Percentiles rank a stretch among this genome's conserved stretches.
Conservation (phyloP, 108 stramenopile species). For the Skeletonema grethae region DNA sequence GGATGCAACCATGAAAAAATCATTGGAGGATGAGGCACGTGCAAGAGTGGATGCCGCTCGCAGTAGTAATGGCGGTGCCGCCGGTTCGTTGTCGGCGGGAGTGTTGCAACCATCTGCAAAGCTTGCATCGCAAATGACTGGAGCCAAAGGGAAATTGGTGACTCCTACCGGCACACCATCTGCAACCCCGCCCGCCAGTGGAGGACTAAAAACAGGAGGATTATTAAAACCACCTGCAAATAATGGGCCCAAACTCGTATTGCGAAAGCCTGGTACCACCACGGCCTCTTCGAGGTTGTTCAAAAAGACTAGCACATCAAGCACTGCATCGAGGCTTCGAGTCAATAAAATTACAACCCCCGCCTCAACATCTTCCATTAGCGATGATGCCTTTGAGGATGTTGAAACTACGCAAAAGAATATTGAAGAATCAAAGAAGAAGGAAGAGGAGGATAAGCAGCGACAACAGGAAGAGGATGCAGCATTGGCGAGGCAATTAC, state of each 20-base stretch:
- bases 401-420: constrained; percentile 55
- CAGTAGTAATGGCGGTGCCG: constrained; percentile 14
- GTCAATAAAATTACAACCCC: constrained; percentile 65
- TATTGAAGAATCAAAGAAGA: constrained; percentile 49
- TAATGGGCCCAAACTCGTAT: constrained; percentile 40
- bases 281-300: constrained; percentile 49
- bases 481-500: constrained; percentile 45
- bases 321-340: constrained; percentile 56
- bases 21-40: constrained; percentile 56
- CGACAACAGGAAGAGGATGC: constrained; percentile 48
- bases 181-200: constrained; percentile 67
- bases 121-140: constrained; percentile 66
- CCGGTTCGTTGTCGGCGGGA: constrained; percentile 37
- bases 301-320: constrained; percentile 57
- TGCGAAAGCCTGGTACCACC: constrained; percentile 69
- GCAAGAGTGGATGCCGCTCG: constrained; percentile 48
- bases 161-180: constrained; percentile 60
- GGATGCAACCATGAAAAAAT: constrained; percentile 54
- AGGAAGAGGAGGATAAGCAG: constrained; percentile 48
- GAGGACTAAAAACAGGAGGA: constrained; percentile 21
- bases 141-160: constrained; percentile 63
- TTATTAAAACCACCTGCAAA: constrained; percentile 13
- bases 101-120: constrained; percentile 61
- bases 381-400: constrained; percentile 64
- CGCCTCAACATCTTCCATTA: not conserved